A percentile compares a stretch with the other conserved stretches of the same genome.
Evolutionary conservation across 352 stramenopile genomes (phyloP).

Genomic region (Lagenidium sp.): DNA sequence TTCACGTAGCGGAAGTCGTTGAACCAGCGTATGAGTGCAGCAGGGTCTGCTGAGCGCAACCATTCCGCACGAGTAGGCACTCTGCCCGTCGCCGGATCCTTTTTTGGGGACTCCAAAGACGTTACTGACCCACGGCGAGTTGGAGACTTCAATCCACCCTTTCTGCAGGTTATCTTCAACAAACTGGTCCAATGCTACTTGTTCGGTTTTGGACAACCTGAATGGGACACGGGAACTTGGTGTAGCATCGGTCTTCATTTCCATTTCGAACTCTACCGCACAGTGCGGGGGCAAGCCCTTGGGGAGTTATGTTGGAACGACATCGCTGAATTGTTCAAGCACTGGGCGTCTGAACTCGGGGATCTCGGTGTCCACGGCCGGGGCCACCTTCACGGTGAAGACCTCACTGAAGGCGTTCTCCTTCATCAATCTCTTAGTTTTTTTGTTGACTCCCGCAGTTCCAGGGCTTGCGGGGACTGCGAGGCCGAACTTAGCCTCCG

Average conservation of each 20-base stretch:
- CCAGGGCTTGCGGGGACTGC: not conserved
- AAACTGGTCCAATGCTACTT: conserved; percentile 5
- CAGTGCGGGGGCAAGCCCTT: conserved; percentile 2
- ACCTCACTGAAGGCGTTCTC: not conserved
- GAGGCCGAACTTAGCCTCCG: not conserved
- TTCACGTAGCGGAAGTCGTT: conserved; percentile 13
- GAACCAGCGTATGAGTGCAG: conserved; percentile 7
- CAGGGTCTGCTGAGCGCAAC: conserved; percentile 2
- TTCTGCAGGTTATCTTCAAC: conserved; percentile 5
- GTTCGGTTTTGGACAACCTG: conserved; percentile 7
- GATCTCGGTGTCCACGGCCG: not conserved
- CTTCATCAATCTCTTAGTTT: not conserved
- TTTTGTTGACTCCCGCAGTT: not conserved
- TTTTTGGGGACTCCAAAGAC: conserved; percentile 18
- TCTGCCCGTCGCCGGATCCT: conserved; percentile 10
- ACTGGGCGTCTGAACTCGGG: not conserved
- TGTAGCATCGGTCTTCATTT: conserved; percentile 9
- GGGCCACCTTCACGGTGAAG: conserved; percentile 1
- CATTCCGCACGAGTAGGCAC: conserved; percentile 7
- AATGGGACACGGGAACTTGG: conserved; percentile 8
- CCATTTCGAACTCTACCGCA: conserved; percentile 8
- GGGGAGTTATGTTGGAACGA: conserved; percentile 5
- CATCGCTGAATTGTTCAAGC: conserved; percentile 1
- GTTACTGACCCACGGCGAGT: conserved; percentile 14
- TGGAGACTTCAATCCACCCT: conserved; percentile 4